phyloP scores from a whole-genome alignment of 164 flowering plant genomes.

The Taxillus chinensis region DNA sequence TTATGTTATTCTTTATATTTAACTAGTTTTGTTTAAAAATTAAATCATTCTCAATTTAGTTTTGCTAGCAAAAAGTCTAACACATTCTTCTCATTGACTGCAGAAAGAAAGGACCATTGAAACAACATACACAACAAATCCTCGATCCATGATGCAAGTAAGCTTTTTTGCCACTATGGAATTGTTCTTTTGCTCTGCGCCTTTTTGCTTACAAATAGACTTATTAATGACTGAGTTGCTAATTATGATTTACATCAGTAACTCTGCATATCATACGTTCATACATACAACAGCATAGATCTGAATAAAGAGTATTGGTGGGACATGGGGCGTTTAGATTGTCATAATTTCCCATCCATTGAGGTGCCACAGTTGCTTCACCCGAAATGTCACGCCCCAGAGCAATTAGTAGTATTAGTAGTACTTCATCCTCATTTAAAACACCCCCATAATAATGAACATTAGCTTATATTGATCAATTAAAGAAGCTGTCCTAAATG shows the following conservation, averaged over 20 bases:
- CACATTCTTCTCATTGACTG: not conserved
- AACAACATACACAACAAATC: conserved; percentile 87
- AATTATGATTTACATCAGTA: not conserved
- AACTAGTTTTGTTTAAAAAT: too few relatives aligned
- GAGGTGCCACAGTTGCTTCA: not conserved
- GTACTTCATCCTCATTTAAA: not conserved
- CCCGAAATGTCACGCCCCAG: too few relatives aligned
- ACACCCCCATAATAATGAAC: not conserved
- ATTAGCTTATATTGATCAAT: not conserved
- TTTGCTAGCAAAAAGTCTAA: too few relatives aligned
- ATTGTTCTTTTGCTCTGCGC: not conserved
- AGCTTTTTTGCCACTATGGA: conserved; percentile 4
- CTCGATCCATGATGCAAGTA: conserved; percentile 95
- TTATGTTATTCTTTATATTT: too few relatives aligned
- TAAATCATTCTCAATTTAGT: too few relatives aligned
- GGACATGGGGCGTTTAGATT: not conserved
- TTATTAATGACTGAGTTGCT: not conserved
- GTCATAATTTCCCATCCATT: not conserved
- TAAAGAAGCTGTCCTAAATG: too few relatives aligned
- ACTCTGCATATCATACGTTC: not conserved
- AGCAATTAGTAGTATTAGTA: not conserved
- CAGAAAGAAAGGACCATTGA: conserved; percentile 77
- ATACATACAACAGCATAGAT: not conserved
- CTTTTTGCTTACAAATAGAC: not conserved
- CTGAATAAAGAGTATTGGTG: not conserved